Percentiles rank a stretch among this genome's conserved stretches.
Conservation (phyloP, 2,329 filamentous ascomycete species). For the Scopulariopsis brevicaulis region DNA sequence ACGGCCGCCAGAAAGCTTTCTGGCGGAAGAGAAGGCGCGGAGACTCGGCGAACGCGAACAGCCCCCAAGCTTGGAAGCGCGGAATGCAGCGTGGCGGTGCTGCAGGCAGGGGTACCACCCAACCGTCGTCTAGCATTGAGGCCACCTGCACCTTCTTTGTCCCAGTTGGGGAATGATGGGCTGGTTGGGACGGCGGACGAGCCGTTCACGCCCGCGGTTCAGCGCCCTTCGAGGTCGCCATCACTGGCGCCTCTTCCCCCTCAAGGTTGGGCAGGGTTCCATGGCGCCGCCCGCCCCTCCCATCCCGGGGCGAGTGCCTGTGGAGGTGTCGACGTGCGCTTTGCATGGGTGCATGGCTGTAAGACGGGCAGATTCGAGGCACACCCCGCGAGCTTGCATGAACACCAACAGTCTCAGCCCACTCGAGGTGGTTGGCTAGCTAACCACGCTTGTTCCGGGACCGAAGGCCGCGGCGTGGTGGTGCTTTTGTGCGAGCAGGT, state of each 20-base stretch:
- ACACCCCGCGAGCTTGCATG: too few species aligned
- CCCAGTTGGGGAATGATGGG: neutral
- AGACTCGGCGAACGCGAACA: neutral
- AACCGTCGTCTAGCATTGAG: neutral
- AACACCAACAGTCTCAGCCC: too few species aligned
- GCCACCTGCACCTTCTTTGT: neutral
- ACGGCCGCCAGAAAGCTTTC: too few species aligned
- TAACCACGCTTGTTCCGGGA: neutral
- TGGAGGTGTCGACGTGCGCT: too few species aligned
- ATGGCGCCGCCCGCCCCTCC: too few species aligned
- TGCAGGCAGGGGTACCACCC: neutral
- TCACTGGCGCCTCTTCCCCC: too few species aligned
- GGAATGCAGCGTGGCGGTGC: neutral
- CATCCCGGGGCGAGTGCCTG: too few species aligned
- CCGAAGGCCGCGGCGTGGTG: neutral
- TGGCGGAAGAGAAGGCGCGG: too few species aligned
- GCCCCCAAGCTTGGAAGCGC: neutral
- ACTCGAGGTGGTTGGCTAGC: neutral
- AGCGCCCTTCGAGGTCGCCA: too few species aligned
- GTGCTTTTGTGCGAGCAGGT: neutral
- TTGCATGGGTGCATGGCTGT: too few species aligned
- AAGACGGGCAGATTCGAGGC: too few species aligned
- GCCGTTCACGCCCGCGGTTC: neutral
- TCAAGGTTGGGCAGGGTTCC: too few species aligned
- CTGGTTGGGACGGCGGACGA: neutral